Evolutionary conservation across 805 yeast species (phyloP).

Genomic region (Isabelozyma heimii): DNA sequence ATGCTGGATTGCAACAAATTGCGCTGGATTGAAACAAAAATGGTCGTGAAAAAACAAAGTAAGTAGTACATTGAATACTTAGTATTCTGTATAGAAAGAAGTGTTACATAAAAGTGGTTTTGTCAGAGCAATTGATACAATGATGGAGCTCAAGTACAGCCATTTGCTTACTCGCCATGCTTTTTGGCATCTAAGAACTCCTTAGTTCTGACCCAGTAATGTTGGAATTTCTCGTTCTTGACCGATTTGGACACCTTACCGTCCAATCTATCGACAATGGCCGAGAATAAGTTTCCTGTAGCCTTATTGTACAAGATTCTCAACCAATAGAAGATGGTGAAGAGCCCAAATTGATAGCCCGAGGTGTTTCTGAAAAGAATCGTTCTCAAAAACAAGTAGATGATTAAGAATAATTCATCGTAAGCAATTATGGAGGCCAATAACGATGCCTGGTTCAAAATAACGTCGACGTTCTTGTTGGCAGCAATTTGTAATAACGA

Average conservation of each 20-base stretch:
- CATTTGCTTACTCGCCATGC: not conserved
- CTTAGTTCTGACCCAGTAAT: conserved; percentile 35
- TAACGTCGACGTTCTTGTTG: conserved; percentile 36
- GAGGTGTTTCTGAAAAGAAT: conserved; percentile 61
- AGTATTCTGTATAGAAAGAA: not conserved
- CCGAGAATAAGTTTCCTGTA: conserved; percentile 42
- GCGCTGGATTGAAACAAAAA: too few species aligned
- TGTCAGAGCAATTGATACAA: not conserved
- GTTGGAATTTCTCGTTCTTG: conserved; percentile 44
- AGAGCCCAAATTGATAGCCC: conserved; percentile 63
- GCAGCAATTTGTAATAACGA: conserved; percentile 56
- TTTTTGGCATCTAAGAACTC: conserved; percentile 25
- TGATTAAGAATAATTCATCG: conserved; percentile 55
- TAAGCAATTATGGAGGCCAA: conserved; percentile 53
- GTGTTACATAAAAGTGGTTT: not conserved
- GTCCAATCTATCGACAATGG: conserved; percentile 44
- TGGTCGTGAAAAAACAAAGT: not conserved
- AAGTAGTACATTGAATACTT: not conserved
- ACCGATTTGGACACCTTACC: conserved; percentile 30
- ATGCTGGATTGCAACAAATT: too few species aligned
- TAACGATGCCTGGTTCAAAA: conserved; percentile 34
- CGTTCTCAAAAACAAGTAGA: conserved; percentile 57
- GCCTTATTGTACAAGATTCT: conserved; percentile 56
- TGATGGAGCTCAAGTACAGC: not conserved
- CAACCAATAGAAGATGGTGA: conserved; percentile 65